Conservation (phyloP, 2,329 filamentous ascomycete species). For the Fusarium falciforme region DNA sequence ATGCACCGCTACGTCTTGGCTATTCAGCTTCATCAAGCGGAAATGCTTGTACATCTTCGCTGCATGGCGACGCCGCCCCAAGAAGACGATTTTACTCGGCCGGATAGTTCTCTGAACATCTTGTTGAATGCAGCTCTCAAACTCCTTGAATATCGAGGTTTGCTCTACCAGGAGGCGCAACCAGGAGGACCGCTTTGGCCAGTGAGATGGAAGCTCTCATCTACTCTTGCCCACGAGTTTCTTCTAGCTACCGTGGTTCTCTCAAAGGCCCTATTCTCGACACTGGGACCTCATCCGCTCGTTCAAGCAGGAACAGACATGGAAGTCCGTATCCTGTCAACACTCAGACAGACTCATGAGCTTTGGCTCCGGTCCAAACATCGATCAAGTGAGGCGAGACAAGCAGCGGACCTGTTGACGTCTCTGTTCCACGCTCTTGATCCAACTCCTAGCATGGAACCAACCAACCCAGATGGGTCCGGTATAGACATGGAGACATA, state of each 20-base stretch:
- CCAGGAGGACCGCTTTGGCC: slow-evolving; percentile 1
- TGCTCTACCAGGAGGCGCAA: background rate
- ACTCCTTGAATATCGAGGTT: slow-evolving; percentile 2
- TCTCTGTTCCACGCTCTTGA: slow-evolving; percentile 1
- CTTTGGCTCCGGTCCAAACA: slow-evolving; percentile 6
- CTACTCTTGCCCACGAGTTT: slow-evolving; percentile 12
- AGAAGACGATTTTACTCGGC: background rate
- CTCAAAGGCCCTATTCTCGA: slow-evolving; percentile 10
- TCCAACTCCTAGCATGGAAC: background rate
- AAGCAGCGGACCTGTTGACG: background rate
- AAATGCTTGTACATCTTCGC: background rate
- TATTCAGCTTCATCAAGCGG: background rate
- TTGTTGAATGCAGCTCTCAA: background rate
- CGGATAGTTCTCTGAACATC: background rate
- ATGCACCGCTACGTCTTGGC: background rate
- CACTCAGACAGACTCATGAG: background rate
- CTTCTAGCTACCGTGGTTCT: slow-evolving; percentile 6
- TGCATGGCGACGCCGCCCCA: background rate
- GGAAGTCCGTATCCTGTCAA: background rate
- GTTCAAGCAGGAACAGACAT: background rate
- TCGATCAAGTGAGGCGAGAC: slow-evolving; percentile 9
- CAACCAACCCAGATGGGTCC: background rate
- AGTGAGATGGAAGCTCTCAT: slow-evolving; percentile 6
- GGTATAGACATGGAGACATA: background rate
- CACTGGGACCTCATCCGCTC: background rate